Evolutionary conservation across 2,329 filamentous ascomycete species (phyloP).

Genomic region (Aspergillus tamarii): DNA sequence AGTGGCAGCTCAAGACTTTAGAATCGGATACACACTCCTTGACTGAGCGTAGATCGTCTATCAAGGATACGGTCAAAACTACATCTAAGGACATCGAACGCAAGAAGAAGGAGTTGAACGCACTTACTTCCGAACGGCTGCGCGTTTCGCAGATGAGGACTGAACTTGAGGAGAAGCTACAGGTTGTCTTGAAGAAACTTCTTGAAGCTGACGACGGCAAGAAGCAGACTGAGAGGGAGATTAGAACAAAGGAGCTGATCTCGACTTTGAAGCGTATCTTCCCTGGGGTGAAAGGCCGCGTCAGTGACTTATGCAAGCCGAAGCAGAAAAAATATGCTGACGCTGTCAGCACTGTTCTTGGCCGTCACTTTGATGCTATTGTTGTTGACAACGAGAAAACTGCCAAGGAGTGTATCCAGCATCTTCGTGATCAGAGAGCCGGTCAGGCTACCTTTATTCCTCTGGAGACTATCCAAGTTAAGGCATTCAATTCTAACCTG

Average conservation of each 20-base stretch:
- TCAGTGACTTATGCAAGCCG: constrained; percentile 89
- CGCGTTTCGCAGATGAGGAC: constrained; percentile 79
- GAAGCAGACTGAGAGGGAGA: constrained; percentile 82
- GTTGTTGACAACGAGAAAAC: constrained; percentile 95
- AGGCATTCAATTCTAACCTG: constrained; percentile 83
- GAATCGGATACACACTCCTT: constrained; percentile 72
- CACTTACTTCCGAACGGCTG: constrained; percentile 79
- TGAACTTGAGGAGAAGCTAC: constrained; percentile 89
- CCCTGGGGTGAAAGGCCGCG: constrained; percentile 85
- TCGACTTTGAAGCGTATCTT: constrained; percentile 86
- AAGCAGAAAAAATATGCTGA: constrained; percentile 97
- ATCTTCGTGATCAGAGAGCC: constrained; percentile 86
- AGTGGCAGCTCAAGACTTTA: constrained; percentile 73
- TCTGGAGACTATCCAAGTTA: constrained; percentile 95
- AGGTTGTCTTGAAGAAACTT: constrained; percentile 78
- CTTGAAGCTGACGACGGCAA: constrained; percentile 82
- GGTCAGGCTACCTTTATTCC: constrained; percentile 93
- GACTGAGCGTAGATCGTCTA: constrained; percentile 66
- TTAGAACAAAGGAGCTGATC: constrained; percentile 78
- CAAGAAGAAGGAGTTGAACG: constrained; percentile 91
- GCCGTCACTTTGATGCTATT: constrained; percentile 90
- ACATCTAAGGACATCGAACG: constrained; percentile 76
- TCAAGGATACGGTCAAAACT: constrained; percentile 66
- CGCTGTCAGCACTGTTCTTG: constrained; percentile 88
- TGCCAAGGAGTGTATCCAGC: constrained; percentile 89